Conservation (phyloP, 108 stramenopile genomes). For the Cyclotella sp. region DNA sequence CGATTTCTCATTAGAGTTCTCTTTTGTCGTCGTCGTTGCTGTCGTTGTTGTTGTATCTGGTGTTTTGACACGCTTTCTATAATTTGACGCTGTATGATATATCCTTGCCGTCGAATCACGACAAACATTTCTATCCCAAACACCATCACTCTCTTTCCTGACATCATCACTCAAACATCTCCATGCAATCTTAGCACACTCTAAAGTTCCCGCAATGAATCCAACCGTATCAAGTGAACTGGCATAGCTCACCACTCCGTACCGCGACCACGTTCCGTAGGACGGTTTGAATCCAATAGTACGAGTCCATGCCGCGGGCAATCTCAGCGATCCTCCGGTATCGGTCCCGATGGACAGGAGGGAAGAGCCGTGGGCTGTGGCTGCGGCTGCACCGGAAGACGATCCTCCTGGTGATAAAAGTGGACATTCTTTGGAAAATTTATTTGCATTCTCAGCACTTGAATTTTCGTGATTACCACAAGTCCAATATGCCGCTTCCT, state of each 20-base stretch:
- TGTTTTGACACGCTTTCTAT: conserved; percentile 1
- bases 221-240: conserved; percentile 95
- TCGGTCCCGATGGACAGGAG: conserved; percentile 94
- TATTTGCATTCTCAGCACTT: not conserved
- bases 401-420: conserved; percentile 86
- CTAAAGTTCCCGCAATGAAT: conserved; percentile 68
- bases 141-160: not conserved
- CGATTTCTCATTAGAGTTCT: not conserved
- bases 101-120: conserved; percentile 69
- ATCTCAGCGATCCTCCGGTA: conserved; percentile 96
- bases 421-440: conserved; percentile 18
- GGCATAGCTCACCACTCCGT: conserved; percentile 96
- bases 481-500: conserved; percentile 33
- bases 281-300: conserved; percentile 96
- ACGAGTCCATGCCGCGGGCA: conserved; percentile 95
- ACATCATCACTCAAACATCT: conserved; percentile 46
- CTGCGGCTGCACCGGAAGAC: conserved; percentile 91
- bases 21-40: not conserved
- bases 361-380: conserved; percentile 88
- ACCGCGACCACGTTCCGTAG: conserved; percentile 90
- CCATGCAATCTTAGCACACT: conserved; percentile 66
- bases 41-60: not conserved
- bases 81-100: conserved; percentile 26
- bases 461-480: not conserved
- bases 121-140: conserved; percentile 31